Evolutionary conservation across 352 stramenopile genomes (phyloP).

Genomic region (Globisporangium viniferum): DNA sequence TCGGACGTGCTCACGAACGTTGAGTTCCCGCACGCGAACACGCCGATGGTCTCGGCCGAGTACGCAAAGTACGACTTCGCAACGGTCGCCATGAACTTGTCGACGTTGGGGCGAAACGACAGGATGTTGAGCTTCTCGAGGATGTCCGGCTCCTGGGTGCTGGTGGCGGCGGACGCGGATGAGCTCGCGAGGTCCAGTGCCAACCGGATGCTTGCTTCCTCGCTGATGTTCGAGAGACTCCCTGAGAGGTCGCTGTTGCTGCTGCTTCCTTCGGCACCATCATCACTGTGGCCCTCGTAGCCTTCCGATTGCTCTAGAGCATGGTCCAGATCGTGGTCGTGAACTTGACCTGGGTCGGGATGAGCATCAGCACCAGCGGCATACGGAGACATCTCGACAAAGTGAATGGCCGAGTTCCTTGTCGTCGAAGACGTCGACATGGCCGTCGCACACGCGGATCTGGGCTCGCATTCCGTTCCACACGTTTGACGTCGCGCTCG

Average conservation of each 20-base stretch:
- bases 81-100: constrained; percentile 22
- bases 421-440: neutral
- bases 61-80: constrained; percentile 17
- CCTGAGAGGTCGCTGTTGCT: neutral
- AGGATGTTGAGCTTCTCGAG: constrained; percentile 26
- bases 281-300: neutral
- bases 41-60: constrained; percentile 18
- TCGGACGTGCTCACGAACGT: constrained; percentile 14
- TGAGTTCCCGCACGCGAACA: constrained; percentile 22
- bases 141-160: constrained; percentile 12
- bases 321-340: neutral
- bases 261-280: neutral
- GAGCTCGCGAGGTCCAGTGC: neutral
- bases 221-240: neutral
- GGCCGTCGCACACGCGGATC: neutral
- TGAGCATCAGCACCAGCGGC: neutral
- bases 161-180: neutral
- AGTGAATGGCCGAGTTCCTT: neutral
- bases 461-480: neutral
- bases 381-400: neutral
- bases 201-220: neutral
- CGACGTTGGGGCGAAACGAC: constrained; percentile 21
- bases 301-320: neutral
- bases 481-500: constrained; percentile 1
- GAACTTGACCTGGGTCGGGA: neutral